Evolutionary conservation across 345 rosid species (phyloP).

Genomic region (Bruguiera sexangula): DNA sequence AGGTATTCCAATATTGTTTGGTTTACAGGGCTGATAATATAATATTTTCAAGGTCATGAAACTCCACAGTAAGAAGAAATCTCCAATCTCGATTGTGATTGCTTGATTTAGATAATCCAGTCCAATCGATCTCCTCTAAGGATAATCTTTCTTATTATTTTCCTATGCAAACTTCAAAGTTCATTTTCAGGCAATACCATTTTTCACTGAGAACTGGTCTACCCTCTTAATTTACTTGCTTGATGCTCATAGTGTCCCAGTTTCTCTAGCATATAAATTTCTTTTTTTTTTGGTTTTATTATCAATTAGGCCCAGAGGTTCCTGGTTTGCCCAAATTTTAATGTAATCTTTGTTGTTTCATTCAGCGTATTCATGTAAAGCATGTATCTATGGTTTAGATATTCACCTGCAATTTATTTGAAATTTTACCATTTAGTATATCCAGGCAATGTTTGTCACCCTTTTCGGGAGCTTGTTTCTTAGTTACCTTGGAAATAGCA

Average conservation of each 20-base stretch:
- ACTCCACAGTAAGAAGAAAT: background rate
- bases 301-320: background rate
- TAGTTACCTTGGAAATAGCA: background rate
- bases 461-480: too few species aligned
- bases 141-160: too few species aligned
- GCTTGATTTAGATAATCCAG: background rate
- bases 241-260: background rate
- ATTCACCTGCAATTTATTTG: too few species aligned
- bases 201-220: too few species aligned
- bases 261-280: background rate
- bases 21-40: background rate
- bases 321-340: too few species aligned
- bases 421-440: too few species aligned
- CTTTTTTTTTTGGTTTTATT: background rate
- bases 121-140: background rate
- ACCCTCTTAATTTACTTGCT: background rate
- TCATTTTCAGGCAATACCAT: too few species aligned
- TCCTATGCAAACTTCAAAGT: too few species aligned
- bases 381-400: too few species aligned
- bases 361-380: too few species aligned
- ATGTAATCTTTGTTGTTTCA: too few species aligned
- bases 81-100: background rate
- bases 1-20: constrained; percentile 11
- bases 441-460: too few species aligned
- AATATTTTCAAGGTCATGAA: background rate